phyloP scores from a whole-genome alignment of 306 rosid species.

The Bauhinia variegata region DNA sequence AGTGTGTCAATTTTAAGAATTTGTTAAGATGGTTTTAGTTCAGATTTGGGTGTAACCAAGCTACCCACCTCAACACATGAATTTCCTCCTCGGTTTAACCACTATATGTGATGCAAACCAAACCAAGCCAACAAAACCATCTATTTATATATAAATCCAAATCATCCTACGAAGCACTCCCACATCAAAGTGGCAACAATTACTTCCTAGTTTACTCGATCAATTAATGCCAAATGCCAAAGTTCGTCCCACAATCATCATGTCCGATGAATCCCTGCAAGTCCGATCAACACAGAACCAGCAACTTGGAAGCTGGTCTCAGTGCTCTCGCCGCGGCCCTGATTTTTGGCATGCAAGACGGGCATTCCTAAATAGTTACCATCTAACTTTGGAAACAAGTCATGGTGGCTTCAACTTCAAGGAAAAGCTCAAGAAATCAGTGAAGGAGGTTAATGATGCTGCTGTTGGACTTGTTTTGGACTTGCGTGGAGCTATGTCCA shows the following conservation, averaged over 20 bases:
- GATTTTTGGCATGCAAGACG: slow-evolving; percentile 57
- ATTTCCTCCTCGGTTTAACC: slow-evolving; percentile 42
- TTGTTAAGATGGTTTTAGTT: background rate
- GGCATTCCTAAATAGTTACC: slow-evolving; percentile 61
- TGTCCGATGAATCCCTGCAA: background rate
- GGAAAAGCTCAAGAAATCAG: slow-evolving; percentile 44
- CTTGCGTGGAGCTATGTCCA: slow-evolving; percentile 27
- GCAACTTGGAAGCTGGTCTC: background rate
- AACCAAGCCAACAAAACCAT: slow-evolving; percentile 5
- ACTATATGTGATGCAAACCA: background rate
- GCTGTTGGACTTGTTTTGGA: slow-evolving; percentile 26
- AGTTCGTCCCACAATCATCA: slow-evolving; percentile 34
- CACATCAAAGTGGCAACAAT: background rate
- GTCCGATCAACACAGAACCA: background rate
- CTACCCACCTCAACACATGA: slow-evolving; percentile 34
- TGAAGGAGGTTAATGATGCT: slow-evolving; percentile 43
- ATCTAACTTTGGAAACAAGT: slow-evolving; percentile 36
- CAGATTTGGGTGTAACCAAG: slow-evolving; percentile 49
- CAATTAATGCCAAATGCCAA: slow-evolving; percentile 38
- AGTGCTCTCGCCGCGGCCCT: slow-evolving; percentile 34
- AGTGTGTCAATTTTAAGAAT: too few species aligned
- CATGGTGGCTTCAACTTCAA: slow-evolving; percentile 43
- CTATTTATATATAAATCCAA: slow-evolving; percentile 4
- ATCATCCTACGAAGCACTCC: too few species aligned
- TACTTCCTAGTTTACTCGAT: background rate